Percentiles rank a stretch among this genome's conserved stretches.
These are phyloP conservation scores for Xylaria bambusicola DNA, from an alignment of 495 filamentous ascomycete genomes.

Conservation along the genomic window DNA sequence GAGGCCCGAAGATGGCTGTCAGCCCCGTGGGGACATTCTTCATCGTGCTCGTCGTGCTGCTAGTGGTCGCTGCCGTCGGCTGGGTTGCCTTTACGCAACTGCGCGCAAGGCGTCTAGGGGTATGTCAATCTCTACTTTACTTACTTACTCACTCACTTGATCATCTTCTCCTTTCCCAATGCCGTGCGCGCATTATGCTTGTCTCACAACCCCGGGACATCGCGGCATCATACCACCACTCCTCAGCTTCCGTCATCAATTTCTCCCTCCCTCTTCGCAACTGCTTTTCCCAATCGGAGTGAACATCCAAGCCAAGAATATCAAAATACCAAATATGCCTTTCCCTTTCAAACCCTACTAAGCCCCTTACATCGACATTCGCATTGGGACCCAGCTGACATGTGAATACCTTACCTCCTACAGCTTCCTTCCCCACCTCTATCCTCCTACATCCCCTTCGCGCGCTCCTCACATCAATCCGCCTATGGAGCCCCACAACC, in stretches of 20 bases:
- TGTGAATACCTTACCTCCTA: background rate
- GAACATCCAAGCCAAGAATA: background rate
- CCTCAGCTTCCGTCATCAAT: background rate
- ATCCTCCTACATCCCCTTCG: constrained; percentile 63
- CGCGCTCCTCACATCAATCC: constrained; percentile 30
- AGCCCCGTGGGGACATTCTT: constrained; percentile 47
- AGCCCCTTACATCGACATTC: background rate
- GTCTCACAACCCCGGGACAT: constrained; percentile 22
- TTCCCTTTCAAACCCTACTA: background rate
- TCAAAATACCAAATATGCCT: background rate
- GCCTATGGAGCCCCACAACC: constrained; percentile 52
- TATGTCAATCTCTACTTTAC: constrained; percentile 41
- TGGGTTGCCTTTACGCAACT: constrained; percentile 61
- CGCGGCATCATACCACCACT: constrained; percentile 14
- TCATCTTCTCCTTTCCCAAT: too few species aligned
- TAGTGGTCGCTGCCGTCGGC: constrained; percentile 44
- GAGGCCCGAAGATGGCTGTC: constrained; percentile 41
- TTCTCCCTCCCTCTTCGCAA: background rate
- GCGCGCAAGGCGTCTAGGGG: constrained; percentile 62
- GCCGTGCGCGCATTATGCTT: constrained; percentile 30
- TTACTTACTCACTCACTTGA: background rate
- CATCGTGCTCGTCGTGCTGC: constrained; percentile 53
- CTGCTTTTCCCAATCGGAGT: background rate
- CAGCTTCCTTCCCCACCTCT: constrained; percentile 62
- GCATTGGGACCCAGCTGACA: constrained; percentile 16